Base-by-base conservation (phyloP, 2,329 filamentous ascomycete species). In the Neurospora sp. region DNA sequence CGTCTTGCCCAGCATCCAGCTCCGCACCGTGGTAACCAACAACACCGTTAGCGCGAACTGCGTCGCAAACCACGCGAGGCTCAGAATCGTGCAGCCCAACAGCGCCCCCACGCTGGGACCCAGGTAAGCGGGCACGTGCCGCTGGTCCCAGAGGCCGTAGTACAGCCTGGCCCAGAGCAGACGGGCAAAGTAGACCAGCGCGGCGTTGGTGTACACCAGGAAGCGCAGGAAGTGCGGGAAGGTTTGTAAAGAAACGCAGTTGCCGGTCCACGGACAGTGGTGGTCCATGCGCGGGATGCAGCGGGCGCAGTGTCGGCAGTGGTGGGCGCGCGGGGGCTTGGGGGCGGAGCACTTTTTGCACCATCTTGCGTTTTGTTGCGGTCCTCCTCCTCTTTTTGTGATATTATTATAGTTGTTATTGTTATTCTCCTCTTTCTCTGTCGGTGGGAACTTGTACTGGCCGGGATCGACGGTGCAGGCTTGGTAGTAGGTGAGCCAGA, bases 141-240 rank as follows among this genome's bases (percentile, higher is more conserved):
- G 85, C 67, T 86, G 82, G 8, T 83, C 78, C 88, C 90, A 95
- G 69, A 96, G 80, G 15, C 84, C 78, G 28, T 81, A 78, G 28
- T 81, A 78, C 72, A 87, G 82, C 70, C 91, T 88, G 15, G 81
- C 80, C 78, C 81, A 87, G n/a, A 93, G 81, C 66, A 91, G 84
- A 74, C 82, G 83, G 68, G 84, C 82, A 6, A 95, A 84, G 69
- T 80, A 79, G 81, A 89, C 89, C 74, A 93, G 88, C 1, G 90
- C 83, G 15, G 85, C 71, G 76, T 91, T 90, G 36, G 91, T 84
- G 78, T 89, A 94, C 73, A 88, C 78, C 62, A 96, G 83, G 81
- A 96, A 95, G 75, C 92, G 91, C 66, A 93, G 73, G 79, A 96
- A 96, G 81, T 95, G 90, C 8, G 93, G 92, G 76, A 93, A 92